phyloP scores from a whole-genome alignment of 352 stramenopile species.

The Globisporangium polare region DNA sequence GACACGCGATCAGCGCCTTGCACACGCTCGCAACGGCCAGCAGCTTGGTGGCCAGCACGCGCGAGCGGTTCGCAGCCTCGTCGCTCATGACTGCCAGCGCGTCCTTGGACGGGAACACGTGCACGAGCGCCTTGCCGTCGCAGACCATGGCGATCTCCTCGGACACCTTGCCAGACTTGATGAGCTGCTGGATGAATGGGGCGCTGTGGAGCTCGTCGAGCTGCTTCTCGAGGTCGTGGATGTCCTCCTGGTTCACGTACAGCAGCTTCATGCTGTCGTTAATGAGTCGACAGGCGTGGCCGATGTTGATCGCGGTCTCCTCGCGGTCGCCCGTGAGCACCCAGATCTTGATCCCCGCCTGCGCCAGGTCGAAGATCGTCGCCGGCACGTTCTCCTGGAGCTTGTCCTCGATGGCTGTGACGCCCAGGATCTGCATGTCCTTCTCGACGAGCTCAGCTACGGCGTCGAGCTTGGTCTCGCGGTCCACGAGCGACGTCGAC shows the following conservation, averaged over 20 bases:
- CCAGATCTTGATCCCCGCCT: constrained; percentile 97
- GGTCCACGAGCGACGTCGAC: constrained; percentile 40
- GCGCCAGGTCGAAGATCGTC: constrained; percentile 89
- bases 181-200: constrained; percentile 38
- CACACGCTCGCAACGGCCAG: constrained; percentile 48
- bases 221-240: constrained; percentile 37
- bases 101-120: constrained; percentile 65
- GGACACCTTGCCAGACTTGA: constrained; percentile 26
- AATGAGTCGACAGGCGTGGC: constrained; percentile 78
- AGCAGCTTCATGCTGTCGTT: constrained; percentile 66
- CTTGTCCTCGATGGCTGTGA: constrained; percentile 96
- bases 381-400: constrained; percentile 93
- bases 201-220: constrained; percentile 42
- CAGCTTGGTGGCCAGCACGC: constrained; percentile 39
- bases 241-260: constrained; percentile 54
- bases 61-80: constrained; percentile 22
- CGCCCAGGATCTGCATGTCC: constrained; percentile 83
- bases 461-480: constrained; percentile 47
- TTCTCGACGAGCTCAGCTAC: constrained; percentile 64
- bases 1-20: constrained; percentile 81
- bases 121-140: constrained; percentile 60
- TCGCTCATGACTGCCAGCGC: constrained; percentile 30
- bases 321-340: constrained; percentile 97
- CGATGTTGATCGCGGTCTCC: constrained; percentile 98
- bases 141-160: constrained; percentile 62